Evolutionary conservation across 2,329 filamentous ascomycete genomes (phyloP).

Genomic region (Diaporthe citrichinensis): DNA sequence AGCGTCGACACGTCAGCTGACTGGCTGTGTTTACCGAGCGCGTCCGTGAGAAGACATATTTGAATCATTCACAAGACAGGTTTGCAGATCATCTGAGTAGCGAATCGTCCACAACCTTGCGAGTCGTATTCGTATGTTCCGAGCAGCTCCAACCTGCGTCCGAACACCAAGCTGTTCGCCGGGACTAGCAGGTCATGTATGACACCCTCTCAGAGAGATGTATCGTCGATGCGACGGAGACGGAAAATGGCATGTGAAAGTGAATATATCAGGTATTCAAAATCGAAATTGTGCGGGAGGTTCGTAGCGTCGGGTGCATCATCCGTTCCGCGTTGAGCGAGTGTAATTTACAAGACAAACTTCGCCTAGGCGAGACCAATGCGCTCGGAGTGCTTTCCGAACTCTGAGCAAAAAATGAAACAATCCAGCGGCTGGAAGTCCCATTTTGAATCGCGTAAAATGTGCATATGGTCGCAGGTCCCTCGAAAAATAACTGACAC

Average conservation of each 20-base stretch:
- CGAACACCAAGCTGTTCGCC: not conserved
- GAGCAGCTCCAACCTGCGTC: not conserved
- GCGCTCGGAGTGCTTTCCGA: not conserved
- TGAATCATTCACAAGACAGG: conserved; percentile 9
- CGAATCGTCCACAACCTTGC: conserved; percentile 7
- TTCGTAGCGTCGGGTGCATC: too few species aligned
- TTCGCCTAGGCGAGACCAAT: not conserved
- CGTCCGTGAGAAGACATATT: conserved; percentile 10
- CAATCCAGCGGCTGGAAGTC: too few species aligned
- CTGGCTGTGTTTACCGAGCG: not conserved
- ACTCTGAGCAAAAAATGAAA: not conserved
- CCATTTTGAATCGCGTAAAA: not conserved
- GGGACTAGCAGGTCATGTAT: not conserved
- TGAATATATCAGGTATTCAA: not conserved
- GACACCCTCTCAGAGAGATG: not conserved
- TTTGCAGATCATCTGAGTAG: conserved; percentile 25
- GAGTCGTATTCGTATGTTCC: conserved; percentile 30
- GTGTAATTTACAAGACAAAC: not conserved
- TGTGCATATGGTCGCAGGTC: not conserved
- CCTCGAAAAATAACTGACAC: too few species aligned
- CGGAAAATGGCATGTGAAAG: conserved; percentile 2
- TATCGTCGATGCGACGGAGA: not conserved
- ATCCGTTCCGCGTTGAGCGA: not conserved
- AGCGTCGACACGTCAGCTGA: conserved; percentile 28
- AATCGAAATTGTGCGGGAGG: not conserved